phyloP scores from a whole-genome alignment of 345 rosid genomes.

The Eucalyptus paniculata region DNA sequence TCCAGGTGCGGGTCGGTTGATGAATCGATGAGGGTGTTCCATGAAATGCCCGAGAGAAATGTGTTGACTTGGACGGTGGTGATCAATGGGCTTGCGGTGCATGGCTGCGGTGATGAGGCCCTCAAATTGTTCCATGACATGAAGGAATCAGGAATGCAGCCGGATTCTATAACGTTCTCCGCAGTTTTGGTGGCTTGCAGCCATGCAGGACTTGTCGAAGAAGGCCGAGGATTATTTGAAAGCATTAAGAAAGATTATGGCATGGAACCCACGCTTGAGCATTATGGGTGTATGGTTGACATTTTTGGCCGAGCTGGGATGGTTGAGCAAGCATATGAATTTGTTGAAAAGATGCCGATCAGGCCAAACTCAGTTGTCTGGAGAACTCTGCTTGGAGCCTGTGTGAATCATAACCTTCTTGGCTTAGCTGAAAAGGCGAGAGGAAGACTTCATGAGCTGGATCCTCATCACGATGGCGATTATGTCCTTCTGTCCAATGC shows the following conservation, averaged over 20 bases:
- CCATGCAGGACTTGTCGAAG: conserved; percentile 32
- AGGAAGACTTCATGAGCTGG: conserved; percentile 18
- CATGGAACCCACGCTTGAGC: conserved; percentile 23
- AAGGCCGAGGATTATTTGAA: conserved; percentile 24
- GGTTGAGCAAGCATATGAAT: conserved; percentile 23
- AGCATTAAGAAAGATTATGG: conserved; percentile 22
- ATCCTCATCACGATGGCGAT: conserved; percentile 44
- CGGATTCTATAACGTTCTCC: conserved; percentile 25
- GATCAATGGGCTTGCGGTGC: conserved; percentile 38
- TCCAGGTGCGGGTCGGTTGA: conserved; percentile 40
- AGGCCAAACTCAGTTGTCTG: conserved; percentile 29
- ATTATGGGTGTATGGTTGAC: conserved; percentile 52
- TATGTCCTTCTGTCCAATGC: conserved; percentile 46
- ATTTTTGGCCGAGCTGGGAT: conserved; percentile 35
- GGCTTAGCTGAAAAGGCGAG: conserved; percentile 23
- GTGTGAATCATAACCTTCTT: conserved; percentile 24
- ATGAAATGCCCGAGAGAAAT: conserved; percentile 23
- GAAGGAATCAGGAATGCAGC: conserved; percentile 15
- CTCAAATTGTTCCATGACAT: conserved; percentile 15
- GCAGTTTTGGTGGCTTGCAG: conserved; percentile 36
- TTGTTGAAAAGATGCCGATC: conserved; percentile 22
- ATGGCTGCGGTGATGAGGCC: conserved; percentile 21
- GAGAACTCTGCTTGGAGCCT: conserved; percentile 49
- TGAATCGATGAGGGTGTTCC: conserved; percentile 21
- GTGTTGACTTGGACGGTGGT: conserved; percentile 29